Evolutionary conservation across 2,329 filamentous ascomycete genomes (phyloP), one percentile per base, ranked within the genome.

Genomic region (Penicillium expansum): DNA sequence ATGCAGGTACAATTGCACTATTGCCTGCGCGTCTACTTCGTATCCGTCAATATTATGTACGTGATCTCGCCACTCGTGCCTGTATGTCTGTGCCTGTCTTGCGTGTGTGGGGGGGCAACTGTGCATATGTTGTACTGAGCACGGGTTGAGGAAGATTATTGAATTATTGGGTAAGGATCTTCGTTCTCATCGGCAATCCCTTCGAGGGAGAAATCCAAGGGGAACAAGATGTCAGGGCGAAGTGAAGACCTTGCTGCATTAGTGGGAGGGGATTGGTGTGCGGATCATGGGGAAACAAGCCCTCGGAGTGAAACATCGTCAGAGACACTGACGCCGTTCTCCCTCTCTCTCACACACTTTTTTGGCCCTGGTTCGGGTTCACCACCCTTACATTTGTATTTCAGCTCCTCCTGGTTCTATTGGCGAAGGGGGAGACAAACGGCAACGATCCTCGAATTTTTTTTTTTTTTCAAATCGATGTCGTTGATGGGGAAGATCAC

Each of bases 81-180:
- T 37, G 53, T 55, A 9, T 50, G 30, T 51, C 20, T 52, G 32
- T 39, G 32, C 48, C 32, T 55, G 30, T 50, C 45, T 55, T 55
- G 38, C 44, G n/a, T 43, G 39, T 55, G 53, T n/a, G 16, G 51
- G 33, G 43, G 45, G 35, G 11, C 7, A 48, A 37, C 14, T 13
- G n/a, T 56, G 54, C 48, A 52, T 47, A n/a, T n/a, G n/a, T n/a
- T n/a, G n/a, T n/a, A 32, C 13, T 10, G 48, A 33, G 54, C 54
- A 56, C 48, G 54, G 48, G 54, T 45, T 54, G 39, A 52, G 43
- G 51, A 32, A 4, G 20, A 52, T 47, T 56, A 56, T 52, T 45
- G 41, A 16, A 52, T 38, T 32, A 43, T 55, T 33, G 45, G 39
- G 16, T 49, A 49, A 33, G 20, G 50, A 50, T 55, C 39, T 54